Conservation (phyloP, 1,139 yeast species). For the Geotrichum carabidarum region DNA sequence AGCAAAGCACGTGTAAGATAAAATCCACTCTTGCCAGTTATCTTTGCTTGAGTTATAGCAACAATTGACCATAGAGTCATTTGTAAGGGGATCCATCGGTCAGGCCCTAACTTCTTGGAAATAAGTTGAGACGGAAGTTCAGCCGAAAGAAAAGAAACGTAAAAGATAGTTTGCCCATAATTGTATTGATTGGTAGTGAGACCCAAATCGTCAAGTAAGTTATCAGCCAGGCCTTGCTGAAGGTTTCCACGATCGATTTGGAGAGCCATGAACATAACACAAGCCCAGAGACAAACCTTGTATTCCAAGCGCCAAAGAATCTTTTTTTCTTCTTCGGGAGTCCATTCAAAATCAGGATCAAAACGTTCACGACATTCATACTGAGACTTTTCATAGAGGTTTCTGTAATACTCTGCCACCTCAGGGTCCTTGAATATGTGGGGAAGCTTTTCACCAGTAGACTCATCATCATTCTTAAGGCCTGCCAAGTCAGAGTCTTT, state of each 20-base stretch:
- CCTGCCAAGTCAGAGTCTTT: not conserved
- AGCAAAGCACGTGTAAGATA: conserved; percentile 43
- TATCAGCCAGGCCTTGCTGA: conserved; percentile 49
- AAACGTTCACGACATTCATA: conserved; percentile 45
- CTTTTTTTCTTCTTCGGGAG: conserved; percentile 41
- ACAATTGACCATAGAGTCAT: conserved; percentile 48
- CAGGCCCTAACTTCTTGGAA: conserved; percentile 49
- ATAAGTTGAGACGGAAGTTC: conserved; percentile 52
- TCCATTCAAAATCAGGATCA: conserved; percentile 48
- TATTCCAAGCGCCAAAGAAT: conserved; percentile 43
- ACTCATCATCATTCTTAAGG: not conserved
- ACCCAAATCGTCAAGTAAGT: conserved; percentile 42
- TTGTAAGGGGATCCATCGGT: conserved; percentile 50
- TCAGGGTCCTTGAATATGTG: conserved; percentile 20
- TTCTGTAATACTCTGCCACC: conserved; percentile 41
- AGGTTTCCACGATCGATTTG: conserved; percentile 49
- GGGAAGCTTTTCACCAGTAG: not conserved
- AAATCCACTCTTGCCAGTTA: conserved; percentile 37
- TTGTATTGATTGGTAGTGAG: conserved; percentile 48
- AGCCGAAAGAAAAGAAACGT: conserved; percentile 43
- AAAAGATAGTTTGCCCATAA: conserved; percentile 45
- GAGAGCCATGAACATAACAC: conserved; percentile 43
- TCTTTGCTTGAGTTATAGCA: conserved; percentile 44
- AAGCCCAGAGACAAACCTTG: conserved; percentile 41
- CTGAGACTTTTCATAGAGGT: conserved; percentile 41